Evolutionary conservation across 2,329 filamentous ascomycete species (phyloP).

Genomic region (Colletotrichum caudatum): DNA sequence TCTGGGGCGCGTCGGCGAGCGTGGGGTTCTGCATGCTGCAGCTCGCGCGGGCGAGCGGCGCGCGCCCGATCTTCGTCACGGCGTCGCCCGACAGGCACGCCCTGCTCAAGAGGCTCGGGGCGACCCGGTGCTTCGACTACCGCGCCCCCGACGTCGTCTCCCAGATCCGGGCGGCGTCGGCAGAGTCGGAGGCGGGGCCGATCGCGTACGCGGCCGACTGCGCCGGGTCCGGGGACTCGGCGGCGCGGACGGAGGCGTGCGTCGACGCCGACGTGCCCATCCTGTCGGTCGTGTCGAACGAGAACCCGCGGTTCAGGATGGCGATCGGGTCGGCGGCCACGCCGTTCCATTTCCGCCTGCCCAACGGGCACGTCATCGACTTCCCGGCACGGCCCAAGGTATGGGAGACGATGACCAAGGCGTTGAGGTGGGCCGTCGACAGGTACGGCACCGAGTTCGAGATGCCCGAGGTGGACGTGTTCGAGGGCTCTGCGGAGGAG

Average conservation of each 20-base stretch:
- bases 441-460: slow-evolving; percentile 4
- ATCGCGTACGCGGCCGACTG: slow-evolving; percentile 34
- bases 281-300: neutral
- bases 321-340: slow-evolving; percentile 10
- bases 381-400: slow-evolving; percentile 13
- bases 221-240: slow-evolving; percentile 6
- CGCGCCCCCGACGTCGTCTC: slow-evolving; percentile 1
- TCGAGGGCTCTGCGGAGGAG: slow-evolving; percentile 8
- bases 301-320: slow-evolving; percentile 3
- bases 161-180: slow-evolving; percentile 20
- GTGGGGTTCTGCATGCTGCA: slow-evolving; percentile 53
- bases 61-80: slow-evolving; percentile 50
- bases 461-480: slow-evolving; percentile 4
- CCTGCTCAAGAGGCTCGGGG: slow-evolving; percentile 49
- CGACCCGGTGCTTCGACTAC: slow-evolving; percentile 53
- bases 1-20: slow-evolving; percentile 54
- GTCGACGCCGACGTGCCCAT: neutral
- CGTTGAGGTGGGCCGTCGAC: slow-evolving; percentile 7
- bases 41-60: slow-evolving; percentile 49
- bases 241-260: slow-evolving; percentile 10
- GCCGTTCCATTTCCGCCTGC: slow-evolving; percentile 2
- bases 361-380: neutral
- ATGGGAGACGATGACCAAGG: neutral
- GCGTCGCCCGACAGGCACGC: slow-evolving; percentile 49
- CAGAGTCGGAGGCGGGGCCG: slow-evolving; percentile 13